Conservation (phyloP, 1,284 basidiomycete genomes). For the Papiliotrema flavescens region DNA sequence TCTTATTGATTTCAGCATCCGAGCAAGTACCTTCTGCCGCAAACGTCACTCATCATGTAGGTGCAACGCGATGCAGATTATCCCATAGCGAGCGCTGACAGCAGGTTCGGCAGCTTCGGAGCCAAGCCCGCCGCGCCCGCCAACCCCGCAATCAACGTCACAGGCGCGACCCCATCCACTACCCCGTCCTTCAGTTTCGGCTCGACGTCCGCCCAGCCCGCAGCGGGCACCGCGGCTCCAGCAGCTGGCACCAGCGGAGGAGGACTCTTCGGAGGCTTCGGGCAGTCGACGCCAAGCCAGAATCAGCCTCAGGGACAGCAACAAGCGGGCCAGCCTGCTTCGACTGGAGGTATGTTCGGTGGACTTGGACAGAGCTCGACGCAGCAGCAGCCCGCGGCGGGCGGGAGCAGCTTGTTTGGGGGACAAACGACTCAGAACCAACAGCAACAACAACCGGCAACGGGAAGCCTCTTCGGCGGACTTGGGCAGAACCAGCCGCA, state of each 20-base stretch:
- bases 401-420: constrained; percentile 14
- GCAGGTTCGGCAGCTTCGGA: constrained; percentile 24
- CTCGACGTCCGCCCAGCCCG: not conserved
- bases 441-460: not conserved
- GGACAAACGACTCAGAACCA: not conserved
- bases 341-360: constrained; percentile 14
- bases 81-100: not conserved
- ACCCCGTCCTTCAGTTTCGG: not conserved
- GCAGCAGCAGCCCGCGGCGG: constrained; percentile 2
- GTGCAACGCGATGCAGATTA: not conserved
- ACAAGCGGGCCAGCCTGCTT: not conserved
- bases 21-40: too few relatives aligned
- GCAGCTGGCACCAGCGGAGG: not conserved
- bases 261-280: not conserved
- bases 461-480: constrained; percentile 7
- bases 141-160: constrained; percentile 13
- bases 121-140: constrained; percentile 13
- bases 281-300: not conserved
- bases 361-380: not conserved
- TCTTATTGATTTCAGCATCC: too few relatives aligned
- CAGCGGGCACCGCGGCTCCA: not conserved
- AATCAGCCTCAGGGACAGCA: constrained; percentile 1
- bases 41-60: too few relatives aligned
- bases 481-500: not conserved
- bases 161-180: constrained; percentile 12